Evolutionary conservation across 140 eudicot genomes (phyloP), one percentile per base, ranked within the genome.

Genomic region (Stevia rebaudiana): DNA sequence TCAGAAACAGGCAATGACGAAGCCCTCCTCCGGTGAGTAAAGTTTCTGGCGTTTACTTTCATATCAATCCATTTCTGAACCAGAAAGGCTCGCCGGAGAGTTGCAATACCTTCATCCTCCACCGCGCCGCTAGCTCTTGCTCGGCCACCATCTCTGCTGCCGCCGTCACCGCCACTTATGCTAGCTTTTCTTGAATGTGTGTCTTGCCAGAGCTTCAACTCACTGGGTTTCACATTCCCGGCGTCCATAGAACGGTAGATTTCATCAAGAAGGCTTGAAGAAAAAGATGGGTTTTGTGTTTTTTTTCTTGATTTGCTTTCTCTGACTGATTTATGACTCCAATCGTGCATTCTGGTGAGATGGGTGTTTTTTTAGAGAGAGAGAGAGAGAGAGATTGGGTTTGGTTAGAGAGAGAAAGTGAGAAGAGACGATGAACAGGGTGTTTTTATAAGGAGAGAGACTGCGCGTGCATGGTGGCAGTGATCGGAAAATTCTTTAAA

Each of bases 21-120:
- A 0, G 61, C 30, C 56, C 71, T 69, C 22, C 61, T 63, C 15
- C 82, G 70, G 30, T 19, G 57, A 0, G 56, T 63, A 4, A 64
- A 16, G 39, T 33, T 53, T 42, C 63, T 72, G 0, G 50, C 57
- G 16, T 75, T 75, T 5, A 13, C 13, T 30, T 55, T 69, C 59
- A 41, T 62, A 35, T 75, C 62, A 67, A 75, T 42, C 80, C 80
- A 75, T 69, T 69, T 75, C 9, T 75, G 67, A 47, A 61, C 59
- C 67, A 75, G 30, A 63, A 75, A 68, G 10, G 76, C 76, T 62
- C 80, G 43, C 51, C 80, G 71, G 70, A 61, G 76, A 47, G 67
- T 68, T 22, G 76, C 70, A 10, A 69, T 16, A 33, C 60, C 76
- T 15, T 75, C 76, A 11, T 52, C 75, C 33, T 24, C 65, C 41